Evolutionary conservation across 108 stramenopile species (phyloP), one percentile per base, ranked within the genome.

Genomic region (Pseudonitzschia multiseries): DNA sequence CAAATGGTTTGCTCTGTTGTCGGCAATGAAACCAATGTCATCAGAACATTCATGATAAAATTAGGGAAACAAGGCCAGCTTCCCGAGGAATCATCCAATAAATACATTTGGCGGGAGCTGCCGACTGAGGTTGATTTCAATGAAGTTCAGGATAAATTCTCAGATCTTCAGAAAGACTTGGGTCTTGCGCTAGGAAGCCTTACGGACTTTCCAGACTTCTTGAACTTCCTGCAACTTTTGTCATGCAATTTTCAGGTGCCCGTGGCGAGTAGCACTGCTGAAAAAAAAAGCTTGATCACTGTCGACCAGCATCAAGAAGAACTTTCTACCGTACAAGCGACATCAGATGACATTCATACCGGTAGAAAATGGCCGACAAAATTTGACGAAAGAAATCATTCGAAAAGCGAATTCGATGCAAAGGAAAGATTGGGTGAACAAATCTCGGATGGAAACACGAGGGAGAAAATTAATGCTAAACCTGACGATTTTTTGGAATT

Each of bases 221-320:
- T 65, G 0, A 50, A 68, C 10, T 48, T 53, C 22, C 46, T 76
- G 6, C 62, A 69, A 59, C 48, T 61, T 21, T 26, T 76, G 13
- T 65, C 75, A 12, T 68, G 68, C 9, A 60, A 41, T 32, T 51
- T 76, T n/a, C 68, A 69, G n/a, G 32, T 69, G 13, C 75, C 66
- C 17, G 4, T 41, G 24, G 4, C 57, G 20, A 33, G 8, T 27
- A 12, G 18, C 29, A 31, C 42, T 0, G 40, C 24, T 21, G 70
- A 57, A 18, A 42, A 41, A 22, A 14, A 1, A 22, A 40, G 17
- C 4, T 18, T 10, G 46, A 48, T 48, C 46, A 1, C 46, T 48
- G 4, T 14, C 13, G 18, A 14, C 2, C 4, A 48, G 14, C 46
- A 48, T 2, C 14, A 48, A 48, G 13, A 3, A 48, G 1, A 2